Percentiles rank a stretch among this genome's conserved stretches.
Evolutionary conservation across 495 filamentous ascomycete species (phyloP).

Genomic region (Hypoxylon rickii): DNA sequence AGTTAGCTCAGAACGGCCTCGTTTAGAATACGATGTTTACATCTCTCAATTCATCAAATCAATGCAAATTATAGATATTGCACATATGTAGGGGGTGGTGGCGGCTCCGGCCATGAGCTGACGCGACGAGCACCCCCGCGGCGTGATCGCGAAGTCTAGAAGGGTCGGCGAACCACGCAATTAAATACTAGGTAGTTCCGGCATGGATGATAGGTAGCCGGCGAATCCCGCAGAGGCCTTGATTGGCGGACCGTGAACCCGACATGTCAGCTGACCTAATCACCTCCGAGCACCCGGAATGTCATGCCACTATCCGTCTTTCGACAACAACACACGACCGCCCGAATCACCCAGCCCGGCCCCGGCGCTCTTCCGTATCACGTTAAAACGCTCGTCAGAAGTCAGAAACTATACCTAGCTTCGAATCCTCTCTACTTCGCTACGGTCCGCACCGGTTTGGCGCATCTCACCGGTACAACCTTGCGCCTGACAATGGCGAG

Average conservation of each 20-base stretch:
- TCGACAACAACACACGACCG: constrained; percentile 24
- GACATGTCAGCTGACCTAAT: constrained; percentile 29
- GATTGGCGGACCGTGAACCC: constrained; percentile 25
- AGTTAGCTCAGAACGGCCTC: too few relatives aligned
- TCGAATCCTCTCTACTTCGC: background rate
- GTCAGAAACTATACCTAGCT: background rate
- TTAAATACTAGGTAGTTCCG: too few relatives aligned
- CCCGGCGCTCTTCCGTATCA: constrained; percentile 19
- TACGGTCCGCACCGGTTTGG: constrained; percentile 10
- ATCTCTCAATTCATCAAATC: too few relatives aligned
- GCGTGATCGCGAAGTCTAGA: constrained; percentile 12
- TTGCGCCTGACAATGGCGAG: background rate
- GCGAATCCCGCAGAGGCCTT: constrained; percentile 19
- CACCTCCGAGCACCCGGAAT: constrained; percentile 17
- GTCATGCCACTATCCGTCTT: constrained; percentile 22
- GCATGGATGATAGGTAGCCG: constrained; percentile 30
- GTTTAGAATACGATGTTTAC: too few relatives aligned
- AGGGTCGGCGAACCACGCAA: too few relatives aligned
- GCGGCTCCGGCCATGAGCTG: constrained; percentile 1
- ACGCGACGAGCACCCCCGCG: background rate
- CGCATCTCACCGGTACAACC: too few relatives aligned
- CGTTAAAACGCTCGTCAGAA: background rate
- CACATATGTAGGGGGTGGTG: too few relatives aligned
- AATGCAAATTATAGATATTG: too few relatives aligned
- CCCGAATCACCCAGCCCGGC: constrained; percentile 14